These are phyloP conservation scores for Ganoderma sinense DNA, from an alignment of 1,284 basidiomycete genomes.

Conservation along the genomic window DNA sequence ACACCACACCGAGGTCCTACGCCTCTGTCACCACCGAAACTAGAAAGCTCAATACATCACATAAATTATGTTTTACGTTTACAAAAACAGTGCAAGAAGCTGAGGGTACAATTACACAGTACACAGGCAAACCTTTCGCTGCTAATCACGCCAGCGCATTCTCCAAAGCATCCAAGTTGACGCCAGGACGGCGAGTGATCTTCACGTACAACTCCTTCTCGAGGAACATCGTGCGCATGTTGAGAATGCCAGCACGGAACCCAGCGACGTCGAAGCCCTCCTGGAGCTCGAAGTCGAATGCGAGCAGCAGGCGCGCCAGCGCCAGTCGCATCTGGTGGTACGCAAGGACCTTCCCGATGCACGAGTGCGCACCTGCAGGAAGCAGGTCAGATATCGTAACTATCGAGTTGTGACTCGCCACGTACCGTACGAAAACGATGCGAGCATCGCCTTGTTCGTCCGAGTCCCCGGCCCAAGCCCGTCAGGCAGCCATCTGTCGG, in stretches of 20 bases:
- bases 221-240: conserved; percentile 31
- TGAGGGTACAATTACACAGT: no score
- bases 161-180: conserved; percentile 5
- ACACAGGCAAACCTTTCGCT: background rate
- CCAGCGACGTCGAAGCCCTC: conserved; percentile 15
- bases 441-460: conserved; percentile 25
- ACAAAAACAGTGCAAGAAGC: no score
- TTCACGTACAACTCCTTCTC: conserved; percentile 17
- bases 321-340: conserved; percentile 34
- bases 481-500: conserved; percentile 35
- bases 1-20: no score
- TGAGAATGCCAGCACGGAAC: conserved; percentile 26
- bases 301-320: conserved; percentile 26
- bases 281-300: conserved; percentile 28
- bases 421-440: conserved; percentile 34
- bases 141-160: background rate
- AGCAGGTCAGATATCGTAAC: background rate
- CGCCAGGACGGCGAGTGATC: background rate
- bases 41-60: no score
- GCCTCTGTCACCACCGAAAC: no score
- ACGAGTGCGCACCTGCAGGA: conserved; percentile 6
- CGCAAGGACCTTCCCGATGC: conserved; percentile 33
- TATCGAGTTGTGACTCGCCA: background rate
- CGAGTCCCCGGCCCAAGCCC: conserved; percentile 26
- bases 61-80: no score